phyloP scores from a whole-genome alignment of 768 basidiomycete species.

The Gyrodon lividus region DNA sequence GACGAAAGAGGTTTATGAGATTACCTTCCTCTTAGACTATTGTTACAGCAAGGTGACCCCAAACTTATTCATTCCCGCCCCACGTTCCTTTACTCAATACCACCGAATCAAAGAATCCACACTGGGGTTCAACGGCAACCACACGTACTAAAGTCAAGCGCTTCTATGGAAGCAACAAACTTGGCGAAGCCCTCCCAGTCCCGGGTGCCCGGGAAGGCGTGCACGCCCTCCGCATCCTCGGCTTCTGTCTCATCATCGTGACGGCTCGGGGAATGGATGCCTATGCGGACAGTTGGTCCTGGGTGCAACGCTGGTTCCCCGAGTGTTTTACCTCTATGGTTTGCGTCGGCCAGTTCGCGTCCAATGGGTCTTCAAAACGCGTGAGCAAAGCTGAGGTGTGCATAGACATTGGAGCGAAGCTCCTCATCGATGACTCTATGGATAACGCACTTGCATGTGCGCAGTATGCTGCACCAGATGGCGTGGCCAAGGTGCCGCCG shows the following conservation, averaged over 20 bases:
- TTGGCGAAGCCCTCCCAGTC: slow-evolving; percentile 46
- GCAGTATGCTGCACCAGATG: slow-evolving; percentile 10
- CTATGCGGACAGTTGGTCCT: slow-evolving; percentile 54
- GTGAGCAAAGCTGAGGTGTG: slow-evolving; percentile 68
- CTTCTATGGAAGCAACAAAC: slow-evolving; percentile 48
- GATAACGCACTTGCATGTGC: slow-evolving; percentile 66
- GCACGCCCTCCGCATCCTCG: slow-evolving; percentile 10
- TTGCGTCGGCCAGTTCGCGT: slow-evolving; percentile 67
- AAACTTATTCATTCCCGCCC: not conserved
- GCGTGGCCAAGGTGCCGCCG: slow-evolving; percentile 27
- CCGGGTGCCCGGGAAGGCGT: slow-evolving; percentile 57
- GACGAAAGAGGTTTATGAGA: not conserved
- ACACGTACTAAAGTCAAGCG: slow-evolving; percentile 52
- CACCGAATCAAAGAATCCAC: slow-evolving; percentile 30
- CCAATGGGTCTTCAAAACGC: slow-evolving; percentile 51
- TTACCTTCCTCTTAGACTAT: slow-evolving; percentile 44
- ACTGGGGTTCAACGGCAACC: slow-evolving; percentile 55
- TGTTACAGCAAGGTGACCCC: slow-evolving; percentile 62
- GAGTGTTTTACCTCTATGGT: slow-evolving; percentile 56
- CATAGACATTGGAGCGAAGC: slow-evolving; percentile 51
- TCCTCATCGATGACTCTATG: slow-evolving; percentile 72
- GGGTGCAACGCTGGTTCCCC: slow-evolving; percentile 61
- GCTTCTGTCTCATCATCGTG: no score
- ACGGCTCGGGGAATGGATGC: slow-evolving; percentile 34
- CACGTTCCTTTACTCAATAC: not conserved